phyloP scores from a whole-genome alignment of 78 protist species.

The Pigoraptor vietnamica region DNA sequence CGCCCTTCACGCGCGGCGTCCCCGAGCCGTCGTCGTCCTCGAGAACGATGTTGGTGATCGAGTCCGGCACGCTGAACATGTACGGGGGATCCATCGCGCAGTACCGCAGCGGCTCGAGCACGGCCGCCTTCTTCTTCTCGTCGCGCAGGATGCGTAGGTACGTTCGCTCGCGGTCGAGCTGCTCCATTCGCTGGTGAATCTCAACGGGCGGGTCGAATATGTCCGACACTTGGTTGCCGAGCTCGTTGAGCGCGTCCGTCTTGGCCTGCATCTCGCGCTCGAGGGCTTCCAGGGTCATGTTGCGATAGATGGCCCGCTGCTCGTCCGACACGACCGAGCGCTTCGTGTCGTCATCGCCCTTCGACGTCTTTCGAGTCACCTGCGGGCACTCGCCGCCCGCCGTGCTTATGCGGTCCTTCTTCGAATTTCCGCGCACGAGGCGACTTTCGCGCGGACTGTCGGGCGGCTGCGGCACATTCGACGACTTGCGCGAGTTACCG shows the following conservation, averaged over 20 bases:
- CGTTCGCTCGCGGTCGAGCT: neutral
- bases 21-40: neutral
- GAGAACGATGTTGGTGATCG: neutral
- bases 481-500: neutral
- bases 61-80: neutral
- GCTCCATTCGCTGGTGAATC: neutral
- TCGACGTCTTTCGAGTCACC: too few relatives aligned
- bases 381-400: too few relatives aligned
- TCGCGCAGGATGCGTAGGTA: neutral
- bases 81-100: neutral
- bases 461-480: too few relatives aligned
- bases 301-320: neutral
- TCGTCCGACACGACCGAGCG: neutral
- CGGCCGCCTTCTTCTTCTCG: neutral
- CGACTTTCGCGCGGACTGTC: too few relatives aligned
- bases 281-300: neutral
- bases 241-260: neutral
- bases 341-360: neutral
- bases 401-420: neutral
- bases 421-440: too few relatives aligned
- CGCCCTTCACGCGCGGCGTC: neutral
- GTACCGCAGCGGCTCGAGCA: neutral
- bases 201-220: neutral
- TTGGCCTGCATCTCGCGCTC: neutral
- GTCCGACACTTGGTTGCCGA: neutral